phyloP scores from a whole-genome alignment of 495 filamentous ascomycete species.

The Evansstolkia leycettana region DNA sequence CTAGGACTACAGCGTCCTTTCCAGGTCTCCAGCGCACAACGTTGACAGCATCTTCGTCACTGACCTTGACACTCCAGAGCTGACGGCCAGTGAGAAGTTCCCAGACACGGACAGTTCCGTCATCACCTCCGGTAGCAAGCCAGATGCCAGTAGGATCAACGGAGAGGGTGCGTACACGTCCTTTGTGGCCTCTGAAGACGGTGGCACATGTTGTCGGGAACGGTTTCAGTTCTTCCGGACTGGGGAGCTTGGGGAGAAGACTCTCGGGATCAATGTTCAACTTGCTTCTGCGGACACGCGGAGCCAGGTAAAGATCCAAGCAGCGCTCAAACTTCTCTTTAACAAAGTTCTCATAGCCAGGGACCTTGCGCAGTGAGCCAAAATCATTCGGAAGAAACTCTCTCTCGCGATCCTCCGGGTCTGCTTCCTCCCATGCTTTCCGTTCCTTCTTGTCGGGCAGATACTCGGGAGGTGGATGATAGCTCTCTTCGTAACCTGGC shows the following conservation, averaged over 20 bases:
- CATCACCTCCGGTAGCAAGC: conserved; percentile 86
- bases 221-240: conserved; percentile 80
- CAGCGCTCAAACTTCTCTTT: conserved; percentile 95
- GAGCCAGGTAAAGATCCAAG: conserved; percentile 89
- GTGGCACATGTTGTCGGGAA: conserved; percentile 84
- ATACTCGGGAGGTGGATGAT: conserved; percentile 94
- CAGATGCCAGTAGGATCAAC: conserved; percentile 67
- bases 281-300: conserved; percentile 80
- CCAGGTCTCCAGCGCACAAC: conserved; percentile 82
- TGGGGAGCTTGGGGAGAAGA: conserved; percentile 87
- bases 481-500: conserved; percentile 87
- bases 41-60: conserved; percentile 73
- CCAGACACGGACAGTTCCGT: conserved; percentile 88
- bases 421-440: conserved; percentile 76
- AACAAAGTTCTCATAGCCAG: conserved; percentile 80
- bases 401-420: conserved; percentile 82
- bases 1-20: conserved; percentile 67
- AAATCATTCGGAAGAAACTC: conserved; percentile 77
- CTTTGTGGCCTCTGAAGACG: conserved; percentile 77
- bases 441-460: conserved; percentile 75
- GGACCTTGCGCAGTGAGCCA: conserved; percentile 76
- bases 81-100: conserved; percentile 78
- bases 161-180: conserved; percentile 69
- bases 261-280: conserved; percentile 94
- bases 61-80: conserved; percentile 70